Evolutionary conservation across 257 asterid genomes (phyloP).

Genomic region (Petunia secreta): DNA sequence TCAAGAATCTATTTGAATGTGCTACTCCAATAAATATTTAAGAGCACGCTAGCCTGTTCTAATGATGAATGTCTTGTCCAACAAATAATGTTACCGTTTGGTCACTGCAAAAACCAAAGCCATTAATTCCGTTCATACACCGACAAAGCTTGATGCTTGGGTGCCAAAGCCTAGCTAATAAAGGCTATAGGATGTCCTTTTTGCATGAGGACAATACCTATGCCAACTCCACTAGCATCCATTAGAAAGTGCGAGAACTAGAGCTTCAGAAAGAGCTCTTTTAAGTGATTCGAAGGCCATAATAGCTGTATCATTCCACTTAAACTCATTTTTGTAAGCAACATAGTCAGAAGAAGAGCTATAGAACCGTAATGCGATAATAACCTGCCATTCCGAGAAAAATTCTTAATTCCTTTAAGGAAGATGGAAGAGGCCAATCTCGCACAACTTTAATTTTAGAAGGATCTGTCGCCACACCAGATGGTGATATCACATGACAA

Average conservation of each 20-base stretch:
- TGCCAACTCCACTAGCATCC: not conserved
- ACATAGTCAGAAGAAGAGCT: not conserved
- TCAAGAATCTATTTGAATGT: not conserved
- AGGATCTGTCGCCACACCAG: not conserved
- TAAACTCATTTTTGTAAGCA: not conserved
- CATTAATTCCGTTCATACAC: not conserved
- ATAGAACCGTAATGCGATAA: not conserved
- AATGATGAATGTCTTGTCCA: not conserved
- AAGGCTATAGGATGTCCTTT: not conserved
- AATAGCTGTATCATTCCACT: not conserved
- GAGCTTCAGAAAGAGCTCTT: not conserved
- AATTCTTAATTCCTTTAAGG: not conserved
- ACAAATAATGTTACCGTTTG: not conserved
- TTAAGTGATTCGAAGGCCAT: not conserved
- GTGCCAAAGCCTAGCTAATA: not conserved
- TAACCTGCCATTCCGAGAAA: not conserved
- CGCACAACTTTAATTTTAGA: not conserved
- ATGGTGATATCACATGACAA: not conserved
- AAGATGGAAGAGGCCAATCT: not conserved
- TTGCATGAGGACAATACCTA: not conserved
- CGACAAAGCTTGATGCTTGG: not conserved
- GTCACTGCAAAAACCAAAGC: not conserved
- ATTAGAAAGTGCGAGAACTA: not conserved
- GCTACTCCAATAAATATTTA: slow-evolving; percentile 1
- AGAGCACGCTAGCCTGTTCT: not conserved